Conservation (phyloP, 306 rosid species). For the Rosa persica region DNA sequence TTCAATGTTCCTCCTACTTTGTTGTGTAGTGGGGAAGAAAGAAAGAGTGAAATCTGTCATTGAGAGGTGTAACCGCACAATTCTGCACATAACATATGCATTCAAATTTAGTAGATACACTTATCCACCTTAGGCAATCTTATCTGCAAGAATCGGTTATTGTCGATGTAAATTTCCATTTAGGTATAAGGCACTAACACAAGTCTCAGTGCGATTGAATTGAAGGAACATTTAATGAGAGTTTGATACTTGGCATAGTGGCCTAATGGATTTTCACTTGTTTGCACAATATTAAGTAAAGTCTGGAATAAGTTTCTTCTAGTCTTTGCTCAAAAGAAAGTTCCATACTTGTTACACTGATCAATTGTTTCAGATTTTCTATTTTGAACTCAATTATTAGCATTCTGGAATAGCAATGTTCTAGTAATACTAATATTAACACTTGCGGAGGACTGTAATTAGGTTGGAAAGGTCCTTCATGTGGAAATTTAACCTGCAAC, state of each 20-base stretch:
- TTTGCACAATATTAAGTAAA: neutral
- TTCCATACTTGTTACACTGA: neutral
- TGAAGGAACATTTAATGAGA: neutral
- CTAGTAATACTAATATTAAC: neutral
- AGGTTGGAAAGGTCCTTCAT: neutral
- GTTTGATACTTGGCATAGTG: neutral
- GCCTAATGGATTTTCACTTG: neutral
- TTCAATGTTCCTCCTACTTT: no score
- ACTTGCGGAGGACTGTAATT: neutral
- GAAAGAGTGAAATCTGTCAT: neutral
- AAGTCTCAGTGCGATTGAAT: neutral
- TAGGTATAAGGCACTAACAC: neutral
- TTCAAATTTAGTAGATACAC: neutral
- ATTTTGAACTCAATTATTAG: neutral
- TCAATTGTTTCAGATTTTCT: neutral
- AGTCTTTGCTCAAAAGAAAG: neutral
- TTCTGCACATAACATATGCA: conserved; percentile 2
- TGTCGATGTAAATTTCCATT: neutral
- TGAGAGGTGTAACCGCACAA: neutral
- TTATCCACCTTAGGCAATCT: neutral
- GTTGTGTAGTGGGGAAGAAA: neutral
- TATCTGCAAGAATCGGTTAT: neutral
- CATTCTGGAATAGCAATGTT: neutral
- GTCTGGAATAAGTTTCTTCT: neutral
- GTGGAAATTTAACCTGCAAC: neutral